Conservation (phyloP, 31 red algal genomes). For the Asparagopsis taxiformis region DNA sequence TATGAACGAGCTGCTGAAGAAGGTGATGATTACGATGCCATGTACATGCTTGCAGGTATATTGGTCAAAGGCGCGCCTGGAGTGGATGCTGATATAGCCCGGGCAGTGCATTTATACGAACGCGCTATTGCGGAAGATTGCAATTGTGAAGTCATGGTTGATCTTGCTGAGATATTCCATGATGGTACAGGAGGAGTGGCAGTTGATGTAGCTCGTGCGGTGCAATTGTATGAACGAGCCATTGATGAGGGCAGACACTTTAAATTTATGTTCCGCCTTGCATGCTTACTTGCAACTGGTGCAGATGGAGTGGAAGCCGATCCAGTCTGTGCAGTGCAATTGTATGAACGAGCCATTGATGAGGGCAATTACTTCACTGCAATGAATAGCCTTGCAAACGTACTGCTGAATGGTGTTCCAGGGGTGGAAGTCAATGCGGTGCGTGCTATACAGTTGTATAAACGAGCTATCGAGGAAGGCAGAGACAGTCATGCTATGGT, state of each 20-base stretch:
- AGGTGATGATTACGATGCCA: too few relatives aligned
- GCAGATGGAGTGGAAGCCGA: neutral
- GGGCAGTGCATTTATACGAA: too few relatives aligned
- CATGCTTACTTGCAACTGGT: neutral
- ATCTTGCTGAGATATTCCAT: neutral
- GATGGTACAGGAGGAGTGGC: neutral
- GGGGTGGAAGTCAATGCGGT: neutral
- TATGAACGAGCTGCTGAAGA: too few relatives aligned
- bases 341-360: neutral
- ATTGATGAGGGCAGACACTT: neutral
- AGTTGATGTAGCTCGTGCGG: neutral
- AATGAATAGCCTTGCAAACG: neutral
- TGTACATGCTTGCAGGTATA: too few relatives aligned
- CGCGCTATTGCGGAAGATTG: neutral
- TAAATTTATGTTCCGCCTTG: neutral
- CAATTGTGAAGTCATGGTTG: neutral
- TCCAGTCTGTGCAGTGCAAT: neutral
- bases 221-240: neutral
- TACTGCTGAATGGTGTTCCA: neutral
- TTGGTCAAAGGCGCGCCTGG: too few relatives aligned
- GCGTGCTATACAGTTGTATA: neutral
- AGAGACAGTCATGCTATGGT: neutral
- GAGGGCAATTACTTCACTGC: too few relatives aligned
- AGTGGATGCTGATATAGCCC: too few relatives aligned
- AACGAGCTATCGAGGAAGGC: neutral